Evolutionary conservation across 495 filamentous ascomycete species (phyloP).

Genomic region (Penicillium salamii): DNA sequence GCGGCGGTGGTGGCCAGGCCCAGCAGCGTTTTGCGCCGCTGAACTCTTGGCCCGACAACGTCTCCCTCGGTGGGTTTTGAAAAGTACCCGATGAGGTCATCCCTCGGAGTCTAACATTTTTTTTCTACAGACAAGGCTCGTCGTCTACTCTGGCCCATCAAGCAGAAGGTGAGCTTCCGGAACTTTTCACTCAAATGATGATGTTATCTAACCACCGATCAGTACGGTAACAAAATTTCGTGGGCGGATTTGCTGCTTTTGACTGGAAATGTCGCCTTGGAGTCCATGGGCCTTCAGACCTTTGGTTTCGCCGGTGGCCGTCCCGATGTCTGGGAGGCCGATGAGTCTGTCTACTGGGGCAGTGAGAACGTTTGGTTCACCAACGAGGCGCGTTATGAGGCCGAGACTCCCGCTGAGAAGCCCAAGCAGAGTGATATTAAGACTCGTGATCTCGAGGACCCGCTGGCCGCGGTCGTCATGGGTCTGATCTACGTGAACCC

Average conservation of each 20-base stretch:
- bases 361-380: constrained; percentile 64
- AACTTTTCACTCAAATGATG: not conserved
- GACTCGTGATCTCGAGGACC: constrained; percentile 58
- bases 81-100: too few relatives aligned
- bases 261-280: constrained; percentile 69
- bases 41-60: constrained; percentile 80
- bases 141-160: constrained; percentile 73
- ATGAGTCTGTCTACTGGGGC: constrained; percentile 73
- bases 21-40: constrained; percentile 74
- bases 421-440: constrained; percentile 51
- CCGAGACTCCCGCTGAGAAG: constrained; percentile 48
- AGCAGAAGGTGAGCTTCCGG: constrained; percentile 51
- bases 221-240: constrained; percentile 73
- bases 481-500: constrained; percentile 77
- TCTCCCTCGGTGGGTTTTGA: constrained; percentile 45
- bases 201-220: not conserved
- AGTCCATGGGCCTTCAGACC: constrained; percentile 71
- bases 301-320: constrained; percentile 71
- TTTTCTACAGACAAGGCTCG: constrained; percentile 58
- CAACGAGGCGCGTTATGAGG: constrained; percentile 62
- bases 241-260: constrained; percentile 70
- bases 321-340: constrained; percentile 65
- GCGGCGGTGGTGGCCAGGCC: constrained; percentile 66
- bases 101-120: not conserved
- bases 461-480: constrained; percentile 65